Conservation (phyloP, 2,329 filamentous ascomycete species). For the Diaporthe humulicola region DNA sequence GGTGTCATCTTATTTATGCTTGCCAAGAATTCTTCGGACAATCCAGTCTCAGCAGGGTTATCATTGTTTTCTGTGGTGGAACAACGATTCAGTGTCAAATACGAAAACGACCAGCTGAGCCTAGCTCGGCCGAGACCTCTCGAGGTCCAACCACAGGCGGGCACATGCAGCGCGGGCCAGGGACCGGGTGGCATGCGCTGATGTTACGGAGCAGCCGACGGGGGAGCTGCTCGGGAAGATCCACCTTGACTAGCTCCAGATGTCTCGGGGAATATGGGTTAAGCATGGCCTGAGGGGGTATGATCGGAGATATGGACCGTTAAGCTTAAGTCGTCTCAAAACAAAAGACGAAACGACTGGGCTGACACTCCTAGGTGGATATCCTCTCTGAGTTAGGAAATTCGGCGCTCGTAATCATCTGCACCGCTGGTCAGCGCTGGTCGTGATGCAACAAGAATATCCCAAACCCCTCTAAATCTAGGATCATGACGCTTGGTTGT, state of each 20-base stretch:
- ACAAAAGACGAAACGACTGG: conserved; percentile 29
- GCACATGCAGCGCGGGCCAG: background rate
- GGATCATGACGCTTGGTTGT: background rate
- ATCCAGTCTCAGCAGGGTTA: conserved; percentile 13
- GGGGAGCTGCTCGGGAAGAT: conserved; percentile 1
- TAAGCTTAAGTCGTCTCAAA: conserved; percentile 27
- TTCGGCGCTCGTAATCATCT: conserved; percentile 1
- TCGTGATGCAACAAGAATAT: background rate
- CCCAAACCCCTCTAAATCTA: background rate
- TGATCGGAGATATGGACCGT: background rate
- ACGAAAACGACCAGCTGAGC: conserved; percentile 1
- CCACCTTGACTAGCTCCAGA: conserved; percentile 19
- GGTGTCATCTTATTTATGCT: conserved; percentile 28
- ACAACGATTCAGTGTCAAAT: conserved; percentile 11
- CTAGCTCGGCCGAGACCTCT: conserved; percentile 15
- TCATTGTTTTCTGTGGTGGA: background rate
- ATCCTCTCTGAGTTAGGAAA: conserved; percentile 12
- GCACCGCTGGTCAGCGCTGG: background rate
- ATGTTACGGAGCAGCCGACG: conserved; percentile 9
- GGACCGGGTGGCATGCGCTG: background rate
- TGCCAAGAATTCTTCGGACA: conserved; percentile 6
- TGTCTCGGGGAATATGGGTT: background rate
- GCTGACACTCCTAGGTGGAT: background rate
- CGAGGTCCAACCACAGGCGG: background rate
- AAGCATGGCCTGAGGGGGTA: background rate